Evolutionary conservation across 768 basidiomycete genomes (phyloP).

Genomic region (Suillus plorans): DNA sequence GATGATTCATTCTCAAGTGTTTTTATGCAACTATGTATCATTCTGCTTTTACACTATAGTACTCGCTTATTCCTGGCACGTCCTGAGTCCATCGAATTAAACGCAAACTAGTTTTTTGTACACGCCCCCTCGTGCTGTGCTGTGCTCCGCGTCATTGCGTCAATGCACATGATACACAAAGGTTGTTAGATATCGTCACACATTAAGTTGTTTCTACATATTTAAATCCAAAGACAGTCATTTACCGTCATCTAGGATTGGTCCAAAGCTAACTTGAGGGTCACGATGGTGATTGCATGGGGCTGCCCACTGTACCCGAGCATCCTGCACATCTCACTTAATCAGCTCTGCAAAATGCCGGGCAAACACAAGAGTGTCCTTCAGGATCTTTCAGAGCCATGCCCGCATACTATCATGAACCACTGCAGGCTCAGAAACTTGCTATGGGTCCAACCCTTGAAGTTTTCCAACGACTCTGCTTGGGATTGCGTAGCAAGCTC

Average conservation of each 20-base stretch:
- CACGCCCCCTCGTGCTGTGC: not conserved
- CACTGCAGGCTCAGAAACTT: not conserved
- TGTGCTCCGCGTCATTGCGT: not conserved
- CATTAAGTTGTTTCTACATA: not conserved
- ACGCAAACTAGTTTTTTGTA: too few species aligned
- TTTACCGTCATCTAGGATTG: not conserved
- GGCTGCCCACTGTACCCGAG: not conserved
- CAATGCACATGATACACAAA: not conserved
- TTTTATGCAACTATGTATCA: slow-evolving; percentile 15
- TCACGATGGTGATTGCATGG: not conserved
- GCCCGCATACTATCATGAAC: not conserved
- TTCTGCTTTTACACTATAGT: slow-evolving; percentile 2
- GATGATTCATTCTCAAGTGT: slow-evolving; percentile 5
- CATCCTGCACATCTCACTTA: too few species aligned
- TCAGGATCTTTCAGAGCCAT: too few species aligned
- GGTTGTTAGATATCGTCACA: not conserved
- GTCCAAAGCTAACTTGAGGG: not conserved
- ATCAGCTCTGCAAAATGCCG: not conserved
- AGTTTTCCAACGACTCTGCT: not conserved
- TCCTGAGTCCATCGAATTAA: too few species aligned
- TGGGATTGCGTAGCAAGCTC: not conserved
- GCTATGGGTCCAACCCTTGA: too few species aligned
- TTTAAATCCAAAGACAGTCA: not conserved
- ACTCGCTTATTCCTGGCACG: not conserved
- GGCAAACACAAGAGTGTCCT: not conserved